Base-by-base conservation (phyloP, 768 basidiomycete species). In the Boletus insuetus region DNA sequence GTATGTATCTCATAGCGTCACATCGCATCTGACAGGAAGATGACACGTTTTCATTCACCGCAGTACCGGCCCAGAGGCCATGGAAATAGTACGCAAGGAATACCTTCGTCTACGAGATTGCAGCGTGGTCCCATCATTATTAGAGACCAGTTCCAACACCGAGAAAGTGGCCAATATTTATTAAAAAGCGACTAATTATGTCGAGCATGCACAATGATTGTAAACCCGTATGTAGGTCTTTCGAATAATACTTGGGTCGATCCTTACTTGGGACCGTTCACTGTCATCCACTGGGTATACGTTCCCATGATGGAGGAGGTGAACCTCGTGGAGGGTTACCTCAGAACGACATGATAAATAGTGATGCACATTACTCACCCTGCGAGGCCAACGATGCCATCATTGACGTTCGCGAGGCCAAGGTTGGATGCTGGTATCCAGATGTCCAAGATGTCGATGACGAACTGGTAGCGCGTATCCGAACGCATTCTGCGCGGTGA, bases 351-450 rank as follows among this genome's bases (percentile, higher is more conserved):
- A 57, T n/a, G 8, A 37, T 11, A 26, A 10, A 14, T n/a, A 38
- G 42, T 4, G 20, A 34, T 19, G 43, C 9, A 44, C 66, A 45
- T 56, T 12, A 73, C 82, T 64, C 57, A 96, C 92, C 96, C 97
- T 59, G 91, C 79, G 54, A 91, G 76, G 51, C 97, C 96, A 29
- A 96, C 74, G 19, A 83, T 65, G 24, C 96, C 95, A 56, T 98
- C 97, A 66, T 88, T 92, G 60, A 95, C 63, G 60, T 82, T 80
- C 58, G 86, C 79, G 49, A 90, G 74, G 16, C 88, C 91, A 39
- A 94, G 79, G 54, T 82, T 87, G 19, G 87, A 86, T 8, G 93
- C 89, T 6, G 97, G 97, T 63, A 95, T 84, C 85, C 88, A 95
- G 55, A 94, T 72, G 68, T 99, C 97, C 54, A 94, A 76, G 19